Conservation (phyloP, 371 early-diverging fungal species). For the Umbelopsis sp. region DNA sequence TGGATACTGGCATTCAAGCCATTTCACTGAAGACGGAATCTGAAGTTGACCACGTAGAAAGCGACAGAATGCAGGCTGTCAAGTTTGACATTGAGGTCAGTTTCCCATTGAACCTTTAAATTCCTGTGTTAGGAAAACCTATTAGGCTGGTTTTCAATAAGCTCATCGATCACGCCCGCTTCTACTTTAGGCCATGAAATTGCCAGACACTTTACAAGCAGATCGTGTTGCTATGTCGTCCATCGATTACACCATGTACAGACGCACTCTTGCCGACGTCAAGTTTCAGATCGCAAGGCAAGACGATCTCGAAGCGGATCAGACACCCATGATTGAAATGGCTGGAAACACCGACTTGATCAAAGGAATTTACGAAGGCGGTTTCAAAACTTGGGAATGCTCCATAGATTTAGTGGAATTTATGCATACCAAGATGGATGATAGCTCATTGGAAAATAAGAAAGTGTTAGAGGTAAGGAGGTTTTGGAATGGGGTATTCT, state of each 20-base stretch:
- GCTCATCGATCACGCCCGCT: not conserved
- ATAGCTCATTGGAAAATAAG: conserved; percentile 48
- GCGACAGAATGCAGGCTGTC: conserved; percentile 31
- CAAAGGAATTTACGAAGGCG: conserved; percentile 91
- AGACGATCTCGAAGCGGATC: conserved; percentile 55
- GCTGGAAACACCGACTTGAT: conserved; percentile 79
- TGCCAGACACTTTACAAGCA: conserved; percentile 44
- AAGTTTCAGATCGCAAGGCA: conserved; percentile 82
- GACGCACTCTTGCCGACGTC: conserved; percentile 81
- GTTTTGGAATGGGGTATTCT: not conserved
- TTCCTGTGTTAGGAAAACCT: too few relatives aligned
- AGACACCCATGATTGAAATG: conserved; percentile 52
- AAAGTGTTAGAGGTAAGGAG: conserved; percentile 65
- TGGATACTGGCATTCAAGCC: conserved; percentile 47
- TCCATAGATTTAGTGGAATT: conserved; percentile 81
- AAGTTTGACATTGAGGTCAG: conserved; percentile 45
- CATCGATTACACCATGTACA: conserved; percentile 36
- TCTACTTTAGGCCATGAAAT: conserved; percentile 35
- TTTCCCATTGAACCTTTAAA: not conserved
- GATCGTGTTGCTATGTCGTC: conserved; percentile 37
- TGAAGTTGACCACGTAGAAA: not conserved
- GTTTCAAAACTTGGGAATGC: conserved; percentile 97
- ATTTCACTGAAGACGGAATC: conserved; percentile 38
- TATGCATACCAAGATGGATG: conserved; percentile 47
- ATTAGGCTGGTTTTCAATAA: too few relatives aligned